Percentiles rank a stretch among this genome's conserved stretches.
Conservation (phyloP, 495 filamentous ascomycete genomes). For the Parachaetomium inaequale region DNA sequence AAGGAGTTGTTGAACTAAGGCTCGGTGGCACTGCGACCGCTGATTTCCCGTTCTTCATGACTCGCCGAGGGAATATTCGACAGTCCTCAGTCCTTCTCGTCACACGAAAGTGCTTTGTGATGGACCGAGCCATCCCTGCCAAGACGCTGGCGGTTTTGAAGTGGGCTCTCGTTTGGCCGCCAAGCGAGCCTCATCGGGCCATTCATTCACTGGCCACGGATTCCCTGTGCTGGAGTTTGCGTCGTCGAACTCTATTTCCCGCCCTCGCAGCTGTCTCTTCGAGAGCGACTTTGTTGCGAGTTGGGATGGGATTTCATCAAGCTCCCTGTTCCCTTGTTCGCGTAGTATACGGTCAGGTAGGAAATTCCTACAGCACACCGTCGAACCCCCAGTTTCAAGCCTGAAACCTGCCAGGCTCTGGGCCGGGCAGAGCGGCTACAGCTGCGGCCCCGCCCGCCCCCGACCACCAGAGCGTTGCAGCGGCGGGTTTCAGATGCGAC, state of each 20-base stretch:
- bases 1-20: too few species aligned
- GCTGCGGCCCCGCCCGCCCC: background rate
- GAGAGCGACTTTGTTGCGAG: background rate
- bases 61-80: too few species aligned
- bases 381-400: background rate
- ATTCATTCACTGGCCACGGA: background rate
- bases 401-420: slow-evolving; percentile 5
- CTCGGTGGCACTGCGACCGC: too few species aligned
- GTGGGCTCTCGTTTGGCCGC: background rate
- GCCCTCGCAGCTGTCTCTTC: too few species aligned
- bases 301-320: background rate
- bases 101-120: background rate
- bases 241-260: too few species aligned
- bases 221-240: background rate
- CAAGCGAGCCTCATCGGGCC: background rate
- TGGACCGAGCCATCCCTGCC: background rate
- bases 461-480: slow-evolving; percentile 2
- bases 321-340: too few species aligned
- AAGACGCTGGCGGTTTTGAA: background rate
- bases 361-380: too few species aligned
- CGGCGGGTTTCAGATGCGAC: slow-evolving; percentile 12
- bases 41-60: too few species aligned
- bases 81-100: too few species aligned
- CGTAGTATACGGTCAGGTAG: too few species aligned
- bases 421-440: background rate